Conservation (phyloP, 2,329 filamentous ascomycete species). For the Cladosporium cucumerinum region DNA sequence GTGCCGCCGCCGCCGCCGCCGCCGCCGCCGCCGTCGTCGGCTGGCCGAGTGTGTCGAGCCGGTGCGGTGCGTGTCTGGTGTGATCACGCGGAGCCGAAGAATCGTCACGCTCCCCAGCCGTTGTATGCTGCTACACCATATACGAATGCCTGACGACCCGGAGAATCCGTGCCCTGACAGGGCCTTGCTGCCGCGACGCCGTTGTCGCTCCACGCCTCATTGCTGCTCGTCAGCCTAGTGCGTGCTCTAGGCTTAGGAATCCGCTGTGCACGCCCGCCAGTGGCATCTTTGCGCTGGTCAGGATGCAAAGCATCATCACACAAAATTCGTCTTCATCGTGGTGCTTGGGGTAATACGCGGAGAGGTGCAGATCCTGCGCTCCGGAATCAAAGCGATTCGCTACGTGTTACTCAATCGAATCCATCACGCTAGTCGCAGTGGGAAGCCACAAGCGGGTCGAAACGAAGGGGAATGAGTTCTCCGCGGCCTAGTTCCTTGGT, state of each 20-base stretch:
- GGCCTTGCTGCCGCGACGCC: background rate
- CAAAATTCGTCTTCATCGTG: background rate
- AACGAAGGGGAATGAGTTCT: background rate
- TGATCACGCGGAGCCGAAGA: slow-evolving; percentile 11
- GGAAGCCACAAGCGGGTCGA: background rate
- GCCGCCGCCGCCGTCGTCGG: background rate
- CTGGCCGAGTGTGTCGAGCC: background rate
- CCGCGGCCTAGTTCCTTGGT: background rate
- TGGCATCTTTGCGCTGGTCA: background rate
- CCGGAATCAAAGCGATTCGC: slow-evolving; percentile 13
- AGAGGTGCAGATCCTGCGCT: slow-evolving; percentile 3
- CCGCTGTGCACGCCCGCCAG: background rate
- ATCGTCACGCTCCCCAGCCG: slow-evolving; percentile 10
- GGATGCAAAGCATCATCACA: background rate
- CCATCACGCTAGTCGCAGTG: background rate
- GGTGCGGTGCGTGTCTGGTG: background rate
- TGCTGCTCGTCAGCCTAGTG: background rate
- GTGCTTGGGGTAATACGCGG: background rate
- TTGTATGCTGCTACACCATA: background rate
- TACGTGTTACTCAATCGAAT: background rate
- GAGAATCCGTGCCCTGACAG: background rate
- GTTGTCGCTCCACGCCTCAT: background rate
- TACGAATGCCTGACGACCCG: background rate
- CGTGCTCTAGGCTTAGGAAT: background rate
- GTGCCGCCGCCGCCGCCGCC: background rate